A percentile compares a stretch with the other conserved stretches of the same genome.
Evolutionary conservation across 2,329 filamentous ascomycete species (phyloP).

Genomic region (Botrytis aclada): DNA sequence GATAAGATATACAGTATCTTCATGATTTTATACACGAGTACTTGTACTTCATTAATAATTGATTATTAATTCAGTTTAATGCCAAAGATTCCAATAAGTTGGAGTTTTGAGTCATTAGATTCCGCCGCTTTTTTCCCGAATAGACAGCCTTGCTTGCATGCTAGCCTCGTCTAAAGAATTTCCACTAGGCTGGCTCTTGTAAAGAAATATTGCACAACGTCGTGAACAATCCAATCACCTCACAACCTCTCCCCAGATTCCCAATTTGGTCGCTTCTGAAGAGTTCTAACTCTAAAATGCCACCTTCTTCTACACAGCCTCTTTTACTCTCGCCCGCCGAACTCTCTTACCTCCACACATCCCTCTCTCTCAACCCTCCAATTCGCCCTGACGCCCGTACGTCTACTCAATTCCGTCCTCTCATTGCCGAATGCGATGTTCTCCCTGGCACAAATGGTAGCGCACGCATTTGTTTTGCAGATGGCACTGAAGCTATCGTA

Average conservation of each 20-base stretch:
- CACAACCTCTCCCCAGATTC: not conserved
- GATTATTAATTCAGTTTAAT: not conserved
- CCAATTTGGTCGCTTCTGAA: not conserved
- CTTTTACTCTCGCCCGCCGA: constrained; percentile 89
- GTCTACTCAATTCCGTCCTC: constrained; percentile 81
- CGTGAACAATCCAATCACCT: not conserved
- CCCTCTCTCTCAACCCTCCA: constrained; percentile 75
- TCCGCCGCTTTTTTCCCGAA: not conserved
- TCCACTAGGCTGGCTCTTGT: constrained; percentile 3
- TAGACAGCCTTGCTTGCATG: not conserved
- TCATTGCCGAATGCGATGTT: constrained; percentile 86
- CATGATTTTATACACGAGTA: too few relatives aligned
- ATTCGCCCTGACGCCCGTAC: constrained; percentile 85
- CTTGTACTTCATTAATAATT: not conserved
- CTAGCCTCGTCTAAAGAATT: constrained; percentile 23
- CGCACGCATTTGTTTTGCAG: constrained; percentile 88
- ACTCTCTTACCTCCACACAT: constrained; percentile 89
- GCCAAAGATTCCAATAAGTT: not conserved
- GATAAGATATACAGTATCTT: not conserved
- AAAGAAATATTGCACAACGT: constrained; percentile 14
- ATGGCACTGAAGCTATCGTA: constrained; percentile 93
- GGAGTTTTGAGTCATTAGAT: not conserved
- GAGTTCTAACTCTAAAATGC: constrained; percentile 43
- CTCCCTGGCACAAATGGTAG: constrained; percentile 88
- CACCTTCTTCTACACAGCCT: constrained; percentile 55